Evolutionary conservation across 306 rosid genomes (phyloP), one percentile per base, ranked within the genome.

Genomic region (Lagenaria siceraria): DNA sequence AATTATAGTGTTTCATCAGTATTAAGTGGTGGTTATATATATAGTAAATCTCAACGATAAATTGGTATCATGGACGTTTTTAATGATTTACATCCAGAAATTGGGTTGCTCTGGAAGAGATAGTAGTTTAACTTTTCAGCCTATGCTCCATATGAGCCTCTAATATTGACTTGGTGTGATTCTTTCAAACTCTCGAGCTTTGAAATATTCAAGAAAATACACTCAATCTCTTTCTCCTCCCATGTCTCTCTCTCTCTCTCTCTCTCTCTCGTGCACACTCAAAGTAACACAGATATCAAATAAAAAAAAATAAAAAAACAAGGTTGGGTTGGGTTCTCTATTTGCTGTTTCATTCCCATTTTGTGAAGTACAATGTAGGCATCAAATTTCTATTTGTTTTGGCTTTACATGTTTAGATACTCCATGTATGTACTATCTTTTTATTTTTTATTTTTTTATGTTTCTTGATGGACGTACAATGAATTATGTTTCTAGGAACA

Each of bases 401-500:
- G 4, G 63, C 7, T 8, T 36, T 46, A 40, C 71, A 55, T 10
- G 12, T 29, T 56, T 42, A 12, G 76, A 31, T 19, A 68, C 21
- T 55, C 12, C 25, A 33, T 12, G 33, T 18, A 17, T 19, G 54
- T 17, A 24, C 75, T 36, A 15, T 49, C 7, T 33, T 62, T 10
- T n/a, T n/a, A n/a, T n/a, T n/a, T n/a, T n/a, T n/a, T n/a, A n/a
- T n/a, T n/a, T n/a, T 2, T 51, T 48, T 27, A 4, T 36, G 27
- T 66, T 8, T 54, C 60, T 43, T 72, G 27, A 15, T 42, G 12
- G 27, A 22, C 22, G 33, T 6, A 18, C 59, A 53, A 29, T 24
- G 25, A 77, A 25, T 36, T 76, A 29, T 78, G 55, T 61, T 79
- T 64, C 22, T 77, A 95, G 97, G 84, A 92, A 92, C 78, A 92